Conservation (phyloP, 305 asterid genomes). For the Rubia tinctorum region DNA sequence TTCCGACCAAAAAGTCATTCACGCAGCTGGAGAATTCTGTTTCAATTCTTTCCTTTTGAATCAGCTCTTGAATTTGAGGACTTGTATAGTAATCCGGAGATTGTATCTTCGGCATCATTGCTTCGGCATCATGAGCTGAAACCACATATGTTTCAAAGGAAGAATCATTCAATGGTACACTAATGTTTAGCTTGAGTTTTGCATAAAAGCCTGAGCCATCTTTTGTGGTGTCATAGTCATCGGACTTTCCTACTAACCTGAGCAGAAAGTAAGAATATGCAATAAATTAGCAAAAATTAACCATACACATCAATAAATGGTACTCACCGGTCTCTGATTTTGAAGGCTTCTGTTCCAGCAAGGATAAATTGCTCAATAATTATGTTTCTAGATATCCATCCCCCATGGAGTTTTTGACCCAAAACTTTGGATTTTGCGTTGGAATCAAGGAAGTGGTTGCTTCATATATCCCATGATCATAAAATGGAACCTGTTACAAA, state of each 20-base stretch:
- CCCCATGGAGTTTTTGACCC: conserved; percentile 23
- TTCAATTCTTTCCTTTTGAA: conserved; percentile 67
- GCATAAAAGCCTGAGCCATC: conserved; percentile 2
- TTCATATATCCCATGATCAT: conserved; percentile 21
- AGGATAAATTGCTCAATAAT: conserved; percentile 10
- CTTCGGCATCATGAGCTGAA: conserved; percentile 11
- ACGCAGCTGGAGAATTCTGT: conserved; percentile 66
- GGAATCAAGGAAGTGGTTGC: conserved; percentile 31
- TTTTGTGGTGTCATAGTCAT: not conserved
- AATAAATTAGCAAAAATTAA: not conserved
- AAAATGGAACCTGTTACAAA: conserved; percentile 48
- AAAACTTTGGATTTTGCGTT: conserved; percentile 40
- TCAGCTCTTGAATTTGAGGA: conserved; percentile 68
- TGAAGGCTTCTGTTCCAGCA: conserved; percentile 17
- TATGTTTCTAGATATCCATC: conserved; percentile 9
- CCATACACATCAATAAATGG: not conserved
- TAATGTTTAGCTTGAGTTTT: not conserved
- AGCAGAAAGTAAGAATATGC: not conserved
- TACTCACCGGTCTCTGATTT: conserved; percentile 26
- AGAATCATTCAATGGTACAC: not conserved
- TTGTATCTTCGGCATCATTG: conserved; percentile 56
- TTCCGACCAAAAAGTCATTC: conserved; percentile 77
- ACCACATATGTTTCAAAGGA: conserved; percentile 1
- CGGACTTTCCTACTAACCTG: conserved; percentile 9
- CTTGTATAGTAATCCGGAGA: conserved; percentile 59